A percentile compares a stretch with the other conserved stretches of the same genome.
Conservation (phyloP, 805 yeast genomes). For the Saccharomycopsis lassenensis region DNA sequence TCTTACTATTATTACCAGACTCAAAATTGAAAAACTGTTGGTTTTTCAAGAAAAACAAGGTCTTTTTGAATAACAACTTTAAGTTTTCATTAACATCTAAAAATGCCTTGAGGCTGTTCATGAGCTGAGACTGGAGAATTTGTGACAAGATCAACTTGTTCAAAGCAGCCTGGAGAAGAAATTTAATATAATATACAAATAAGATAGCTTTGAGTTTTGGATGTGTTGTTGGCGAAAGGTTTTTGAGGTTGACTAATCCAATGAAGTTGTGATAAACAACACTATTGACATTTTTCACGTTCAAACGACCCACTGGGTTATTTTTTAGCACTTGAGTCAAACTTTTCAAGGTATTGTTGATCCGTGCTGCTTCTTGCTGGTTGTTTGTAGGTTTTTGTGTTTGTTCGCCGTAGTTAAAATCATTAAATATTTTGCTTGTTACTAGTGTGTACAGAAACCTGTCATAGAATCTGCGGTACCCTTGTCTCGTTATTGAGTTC, state of each 20-base stretch:
- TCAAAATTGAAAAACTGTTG: not conserved
- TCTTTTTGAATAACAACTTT: constrained; percentile 5
- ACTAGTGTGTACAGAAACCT: no score
- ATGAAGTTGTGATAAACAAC: not conserved
- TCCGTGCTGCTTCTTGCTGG: no score
- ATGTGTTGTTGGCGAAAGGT: not conserved
- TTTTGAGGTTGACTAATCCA: not conserved
- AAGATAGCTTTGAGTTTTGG: not conserved
- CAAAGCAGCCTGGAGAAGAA: not conserved
- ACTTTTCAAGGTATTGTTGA: no score
- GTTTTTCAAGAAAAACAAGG: not conserved
- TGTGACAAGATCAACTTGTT: constrained; percentile 1
- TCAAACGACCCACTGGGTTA: no score
- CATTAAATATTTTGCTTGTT: no score
- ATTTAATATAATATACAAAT: not conserved
- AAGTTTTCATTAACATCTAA: not conserved
- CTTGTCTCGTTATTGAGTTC: no score
- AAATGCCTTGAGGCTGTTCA: constrained; percentile 1
- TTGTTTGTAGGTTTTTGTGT: no score
- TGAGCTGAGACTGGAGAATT: constrained; percentile 1
- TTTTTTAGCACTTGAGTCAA: no score
- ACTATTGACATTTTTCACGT: no score
- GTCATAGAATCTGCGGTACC: no score
- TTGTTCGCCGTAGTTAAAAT: no score
- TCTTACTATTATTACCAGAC: not conserved